Base-by-base conservation (phyloP, 805 yeast species). In the Starmera quercuum region DNA sequence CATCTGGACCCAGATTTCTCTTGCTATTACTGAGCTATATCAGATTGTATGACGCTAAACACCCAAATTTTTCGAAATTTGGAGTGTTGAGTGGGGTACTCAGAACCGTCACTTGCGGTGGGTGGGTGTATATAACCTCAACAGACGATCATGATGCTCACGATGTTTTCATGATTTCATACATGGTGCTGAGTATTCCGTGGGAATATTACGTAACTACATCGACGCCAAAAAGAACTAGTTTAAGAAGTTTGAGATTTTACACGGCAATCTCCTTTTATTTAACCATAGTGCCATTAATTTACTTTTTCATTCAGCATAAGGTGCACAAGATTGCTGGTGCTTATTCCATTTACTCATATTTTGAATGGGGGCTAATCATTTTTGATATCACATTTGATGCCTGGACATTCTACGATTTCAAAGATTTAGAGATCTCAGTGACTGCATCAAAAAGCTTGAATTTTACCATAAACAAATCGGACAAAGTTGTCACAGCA, bases 71-170 rank as follows among this genome's bases (percentile, higher is more conserved):
- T 44, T 63, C 74, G 10, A 52, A 58, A 43, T 41, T 66, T 40
- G 69, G 70, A 27, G 39, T 78, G n/a, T 30, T 72, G 3, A 51
- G 75, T 5, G 98, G 98, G n/a, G 39, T 83, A 2, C 34, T 83
- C n/a, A 75, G 98, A 58, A 92, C 98, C 0, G 72, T 92, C 36
- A 81, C 95, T 2, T 92, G 97, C 53, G 98, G 98, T 52, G 97
- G 97, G 10, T 92, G 97, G 97, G 95, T 94, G 7, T 92, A 92
- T 54, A 83, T 92, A 42, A 92, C 98, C 2, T 83, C 95, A 6
- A 86, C 97, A 1, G 98, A 92, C 57, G 96, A 92, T 55, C 97
- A 90, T 48, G 95, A 90, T 58, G 78, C 81, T 64, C 98, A 92
- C 56, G 97, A 92, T 53, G 75, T 92, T 28, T 90, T 90, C 55